These are phyloP conservation scores for Flaveria floridana DNA, from an alignment of 140 eudicot species.

Conservation along the genomic window DNA sequence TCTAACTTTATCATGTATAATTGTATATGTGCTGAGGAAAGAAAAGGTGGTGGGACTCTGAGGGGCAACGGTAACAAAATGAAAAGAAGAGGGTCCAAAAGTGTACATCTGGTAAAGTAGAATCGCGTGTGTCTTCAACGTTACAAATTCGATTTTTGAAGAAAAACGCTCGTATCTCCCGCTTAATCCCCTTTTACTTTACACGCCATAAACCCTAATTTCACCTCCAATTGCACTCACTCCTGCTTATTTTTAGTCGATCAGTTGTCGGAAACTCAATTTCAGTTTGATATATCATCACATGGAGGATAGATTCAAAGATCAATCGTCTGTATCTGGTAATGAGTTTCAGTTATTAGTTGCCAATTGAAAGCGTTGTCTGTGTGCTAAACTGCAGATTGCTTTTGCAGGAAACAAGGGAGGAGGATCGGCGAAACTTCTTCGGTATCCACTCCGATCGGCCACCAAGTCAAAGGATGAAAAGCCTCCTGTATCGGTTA, in stretches of 20 bases:
- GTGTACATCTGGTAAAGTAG: background rate
- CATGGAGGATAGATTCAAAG: slow-evolving; percentile 50
- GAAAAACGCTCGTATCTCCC: slow-evolving; percentile 27
- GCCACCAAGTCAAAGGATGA: slow-evolving; percentile 49
- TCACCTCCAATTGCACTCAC: slow-evolving; percentile 7
- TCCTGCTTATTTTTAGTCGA: background rate
- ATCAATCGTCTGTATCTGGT: slow-evolving; percentile 53
- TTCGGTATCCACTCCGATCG: slow-evolving; percentile 71
- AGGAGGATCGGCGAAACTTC: slow-evolving; percentile 45
- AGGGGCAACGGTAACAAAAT: slow-evolving; percentile 13
- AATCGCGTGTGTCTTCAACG: background rate
- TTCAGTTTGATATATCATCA: background rate
- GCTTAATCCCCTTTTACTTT: slow-evolving; percentile 7
- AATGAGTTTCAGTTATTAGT: background rate
- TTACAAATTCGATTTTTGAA: slow-evolving; percentile 6
- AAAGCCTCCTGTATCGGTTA: slow-evolving; percentile 37
- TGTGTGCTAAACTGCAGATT: background rate
- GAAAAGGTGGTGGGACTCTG: background rate
- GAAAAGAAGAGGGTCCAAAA: slow-evolving; percentile 7
- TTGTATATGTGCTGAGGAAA: background rate
- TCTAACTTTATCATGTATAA: too few species aligned
- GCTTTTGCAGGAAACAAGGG: slow-evolving; percentile 31
- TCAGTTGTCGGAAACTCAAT: background rate
- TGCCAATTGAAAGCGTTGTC: background rate
- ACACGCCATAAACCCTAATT: slow-evolving; percentile 27